Evolutionary conservation across 2,329 filamentous ascomycete species (phyloP), one percentile per base, ranked within the genome.

Genomic region (Aureobasidium melanogenum): DNA sequence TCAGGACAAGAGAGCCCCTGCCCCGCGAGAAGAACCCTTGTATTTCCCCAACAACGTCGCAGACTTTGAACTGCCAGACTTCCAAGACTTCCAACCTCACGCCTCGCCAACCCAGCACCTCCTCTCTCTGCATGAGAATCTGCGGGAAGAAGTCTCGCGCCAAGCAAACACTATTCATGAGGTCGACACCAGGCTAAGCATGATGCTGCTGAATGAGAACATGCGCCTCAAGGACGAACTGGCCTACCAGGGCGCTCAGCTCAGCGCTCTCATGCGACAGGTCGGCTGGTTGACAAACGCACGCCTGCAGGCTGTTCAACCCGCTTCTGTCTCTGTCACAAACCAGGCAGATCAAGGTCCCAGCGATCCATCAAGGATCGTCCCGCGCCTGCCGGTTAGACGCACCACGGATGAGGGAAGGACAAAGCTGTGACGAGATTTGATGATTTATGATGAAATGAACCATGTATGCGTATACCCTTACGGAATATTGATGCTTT

Each of bases 191-290:
- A 79, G 83, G 38, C 80, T 82, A 39, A 84, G 77, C 69, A 84
- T 86, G 82, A 80, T 83, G 62, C 79, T 84, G 43, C 79, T 86
- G 73, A 86, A 85, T 66, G 84, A 86, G 69, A 83, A 79, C 50
- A 75, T 85, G 34, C 81, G 83, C 3, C 77, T 81, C 54, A 83
- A 84, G 63, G 84, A 86, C 65, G 83, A 86, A 63, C 80, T 86
- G 73, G 77, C 83, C 12, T 83, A 84, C 67, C 80, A 82, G 8
- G 84, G 82, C 63, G 82, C 83, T 3, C 83, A 82, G 41, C 77
- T 86, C 47, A 82, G 79, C 65, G 80, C 77, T 17, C 77, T 85
- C 64, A 78, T 81, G 59, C 79, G 84, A 74, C 84, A 86, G 66
- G 75, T 86, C 24, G 82, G 85, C 57, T 86, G 84, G 84, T 76